Conservation (phyloP, 2,329 filamentous ascomycete genomes). For the Aspergillus fijiensis region DNA sequence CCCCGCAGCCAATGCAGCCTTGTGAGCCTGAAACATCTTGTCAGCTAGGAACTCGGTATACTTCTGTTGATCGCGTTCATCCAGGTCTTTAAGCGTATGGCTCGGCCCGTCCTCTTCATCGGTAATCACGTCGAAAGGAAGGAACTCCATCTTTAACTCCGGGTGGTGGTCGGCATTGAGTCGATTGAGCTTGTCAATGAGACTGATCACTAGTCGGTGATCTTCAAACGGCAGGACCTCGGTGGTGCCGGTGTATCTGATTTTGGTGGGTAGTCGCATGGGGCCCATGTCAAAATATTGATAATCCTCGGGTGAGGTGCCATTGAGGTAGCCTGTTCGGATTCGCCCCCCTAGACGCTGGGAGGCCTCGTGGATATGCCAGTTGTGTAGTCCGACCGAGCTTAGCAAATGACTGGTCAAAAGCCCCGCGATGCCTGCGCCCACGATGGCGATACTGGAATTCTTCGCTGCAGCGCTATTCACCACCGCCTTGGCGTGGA, state of each 20-base stretch:
- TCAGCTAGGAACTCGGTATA: background rate
- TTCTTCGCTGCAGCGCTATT: conserved; percentile 13
- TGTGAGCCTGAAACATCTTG: background rate
- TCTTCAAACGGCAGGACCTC: conserved; percentile 25
- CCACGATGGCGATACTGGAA: conserved; percentile 29
- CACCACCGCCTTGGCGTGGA: conserved; percentile 6
- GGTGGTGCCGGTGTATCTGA: conserved; percentile 22
- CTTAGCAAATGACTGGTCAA: conserved; percentile 47
- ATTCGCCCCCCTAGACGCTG: conserved; percentile 45
- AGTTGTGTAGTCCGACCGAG: conserved; percentile 45
- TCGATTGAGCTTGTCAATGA: conserved; percentile 23
- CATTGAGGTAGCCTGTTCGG: conserved; percentile 43
- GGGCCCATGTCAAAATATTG: conserved; percentile 32
- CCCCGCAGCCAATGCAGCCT: background rate
- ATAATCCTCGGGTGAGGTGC: conserved; percentile 9
- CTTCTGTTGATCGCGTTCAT: background rate
- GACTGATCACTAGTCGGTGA: conserved; percentile 26
- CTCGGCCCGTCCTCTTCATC: conserved; percentile 24
- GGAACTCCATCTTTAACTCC: conserved; percentile 27
- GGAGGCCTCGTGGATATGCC: conserved; percentile 47
- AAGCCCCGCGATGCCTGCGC: conserved; percentile 41
- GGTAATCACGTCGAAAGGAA: conserved; percentile 34
- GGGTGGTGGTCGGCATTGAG: conserved; percentile 23
- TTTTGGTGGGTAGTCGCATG: conserved; percentile 27
- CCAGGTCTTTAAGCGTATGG: conserved; percentile 21